phyloP scores from a whole-genome alignment of 257 asterid species.

The Agastache rugosa region DNA sequence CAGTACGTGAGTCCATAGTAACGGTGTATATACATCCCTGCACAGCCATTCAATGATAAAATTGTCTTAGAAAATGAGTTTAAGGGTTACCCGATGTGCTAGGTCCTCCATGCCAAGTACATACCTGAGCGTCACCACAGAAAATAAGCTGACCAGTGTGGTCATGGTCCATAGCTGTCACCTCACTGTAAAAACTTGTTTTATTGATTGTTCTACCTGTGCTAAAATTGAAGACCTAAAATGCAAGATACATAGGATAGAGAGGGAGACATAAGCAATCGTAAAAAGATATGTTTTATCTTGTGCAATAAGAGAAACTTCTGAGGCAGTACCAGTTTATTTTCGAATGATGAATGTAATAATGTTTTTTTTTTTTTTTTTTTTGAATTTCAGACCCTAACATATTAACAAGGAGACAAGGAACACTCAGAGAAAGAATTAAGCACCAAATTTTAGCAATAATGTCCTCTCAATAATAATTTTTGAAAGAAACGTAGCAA shows the following conservation, averaged over 20 bases:
- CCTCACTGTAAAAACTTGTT: constrained; percentile 69
- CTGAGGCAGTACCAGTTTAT: not conserved
- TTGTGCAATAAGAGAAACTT: constrained; percentile 7
- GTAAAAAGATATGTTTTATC: not conserved
- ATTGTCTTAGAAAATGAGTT: constrained; percentile 20
- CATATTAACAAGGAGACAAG: not conserved
- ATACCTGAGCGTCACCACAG: constrained; percentile 96
- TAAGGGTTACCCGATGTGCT: constrained; percentile 25
- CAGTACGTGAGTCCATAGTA: constrained; percentile 75
- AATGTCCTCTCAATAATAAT: not conserved
- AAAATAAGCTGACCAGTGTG: constrained; percentile 95
- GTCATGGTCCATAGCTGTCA: constrained; percentile 98
- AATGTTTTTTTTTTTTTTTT: not conserved
- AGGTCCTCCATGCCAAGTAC: constrained; percentile 25
- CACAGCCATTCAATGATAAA: constrained; percentile 40
- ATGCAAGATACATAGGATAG: constrained; percentile 39
- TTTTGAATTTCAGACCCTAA: constrained; percentile 4
- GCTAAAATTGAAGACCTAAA: constrained; percentile 94
- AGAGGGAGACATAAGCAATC: constrained; percentile 34
- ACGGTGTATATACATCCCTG: constrained; percentile 91
- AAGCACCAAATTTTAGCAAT: constrained; percentile 17
- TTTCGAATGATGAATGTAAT: not conserved
- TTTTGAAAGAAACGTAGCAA: not conserved
- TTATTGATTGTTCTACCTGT: constrained; percentile 87
- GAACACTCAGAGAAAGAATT: constrained; percentile 12